Conservation (phyloP, 208 protist genomes). For the Tritrichomonas musculus region DNA sequence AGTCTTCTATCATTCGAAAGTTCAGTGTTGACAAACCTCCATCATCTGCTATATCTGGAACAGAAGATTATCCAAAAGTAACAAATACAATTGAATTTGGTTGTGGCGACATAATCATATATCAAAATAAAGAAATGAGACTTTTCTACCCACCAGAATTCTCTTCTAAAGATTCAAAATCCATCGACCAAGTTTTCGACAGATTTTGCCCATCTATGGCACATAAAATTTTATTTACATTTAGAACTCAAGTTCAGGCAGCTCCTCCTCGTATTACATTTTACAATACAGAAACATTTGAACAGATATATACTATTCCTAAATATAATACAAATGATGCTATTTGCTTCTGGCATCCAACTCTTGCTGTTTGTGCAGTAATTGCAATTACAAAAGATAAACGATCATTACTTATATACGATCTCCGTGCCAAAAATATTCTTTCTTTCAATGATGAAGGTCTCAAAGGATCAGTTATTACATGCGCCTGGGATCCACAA, state of each 20-base stretch:
- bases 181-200: background rate
- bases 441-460: background rate
- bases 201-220: background rate
- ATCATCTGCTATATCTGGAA: background rate
- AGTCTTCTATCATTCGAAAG: background rate
- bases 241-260: background rate
- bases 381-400: background rate
- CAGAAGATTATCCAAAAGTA: background rate
- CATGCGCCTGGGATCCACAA: background rate
- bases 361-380: background rate
- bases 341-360: background rate
- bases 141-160: too few species aligned
- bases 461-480: background rate
- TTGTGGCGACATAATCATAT: background rate
- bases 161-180: too few species aligned
- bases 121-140: too few species aligned
- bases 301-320: background rate
- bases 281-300: background rate
- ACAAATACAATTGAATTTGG: background rate
- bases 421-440: background rate
- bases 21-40: background rate
- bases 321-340: background rate
- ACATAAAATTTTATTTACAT: background rate
- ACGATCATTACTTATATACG: background rate
- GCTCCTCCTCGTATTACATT: background rate